Percentiles rank a stretch among this genome's conserved stretches.
These are phyloP conservation scores for Trichosanthes truncata DNA, from an alignment of 306 rosid genomes.

Conservation along the genomic window DNA sequence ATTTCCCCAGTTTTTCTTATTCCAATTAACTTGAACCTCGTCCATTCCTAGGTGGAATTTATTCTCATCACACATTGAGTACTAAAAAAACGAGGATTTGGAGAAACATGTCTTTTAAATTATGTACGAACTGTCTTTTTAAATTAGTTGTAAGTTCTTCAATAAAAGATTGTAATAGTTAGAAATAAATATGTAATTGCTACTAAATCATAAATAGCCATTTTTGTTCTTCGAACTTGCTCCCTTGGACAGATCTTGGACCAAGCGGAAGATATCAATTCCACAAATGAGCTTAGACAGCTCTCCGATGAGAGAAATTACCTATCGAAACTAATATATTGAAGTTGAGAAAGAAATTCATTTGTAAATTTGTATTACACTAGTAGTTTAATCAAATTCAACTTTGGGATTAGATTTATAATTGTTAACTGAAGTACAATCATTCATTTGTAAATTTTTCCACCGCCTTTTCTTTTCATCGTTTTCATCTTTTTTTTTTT, in stretches of 20 bases:
- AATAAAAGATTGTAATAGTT: not conserved
- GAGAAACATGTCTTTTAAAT: not conserved
- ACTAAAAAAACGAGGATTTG: not conserved
- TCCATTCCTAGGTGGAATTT: not conserved
- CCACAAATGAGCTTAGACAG: not conserved
- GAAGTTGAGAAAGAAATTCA: no score
- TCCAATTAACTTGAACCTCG: not conserved
- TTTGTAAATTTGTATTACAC: no score
- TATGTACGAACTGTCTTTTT: no score
- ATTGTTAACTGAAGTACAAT: no score
- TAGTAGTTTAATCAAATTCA: no score
- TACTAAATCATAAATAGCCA: not conserved
- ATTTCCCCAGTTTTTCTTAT: not conserved
- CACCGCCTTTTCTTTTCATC: no score
- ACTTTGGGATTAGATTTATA: no score
- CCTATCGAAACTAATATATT: no score
- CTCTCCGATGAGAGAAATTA: not conserved
- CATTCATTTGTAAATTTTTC: no score
- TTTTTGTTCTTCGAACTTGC: not conserved
- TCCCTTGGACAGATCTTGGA: not conserved
- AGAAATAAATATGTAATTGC: not conserved
- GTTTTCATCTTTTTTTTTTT: no score
- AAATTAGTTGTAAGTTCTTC: not conserved
- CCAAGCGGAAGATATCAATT: not conserved
- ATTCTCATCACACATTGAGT: not conserved